phyloP scores from a whole-genome alignment of 2,329 filamentous ascomycete genomes.

The Calonectria naviculata region DNA sequence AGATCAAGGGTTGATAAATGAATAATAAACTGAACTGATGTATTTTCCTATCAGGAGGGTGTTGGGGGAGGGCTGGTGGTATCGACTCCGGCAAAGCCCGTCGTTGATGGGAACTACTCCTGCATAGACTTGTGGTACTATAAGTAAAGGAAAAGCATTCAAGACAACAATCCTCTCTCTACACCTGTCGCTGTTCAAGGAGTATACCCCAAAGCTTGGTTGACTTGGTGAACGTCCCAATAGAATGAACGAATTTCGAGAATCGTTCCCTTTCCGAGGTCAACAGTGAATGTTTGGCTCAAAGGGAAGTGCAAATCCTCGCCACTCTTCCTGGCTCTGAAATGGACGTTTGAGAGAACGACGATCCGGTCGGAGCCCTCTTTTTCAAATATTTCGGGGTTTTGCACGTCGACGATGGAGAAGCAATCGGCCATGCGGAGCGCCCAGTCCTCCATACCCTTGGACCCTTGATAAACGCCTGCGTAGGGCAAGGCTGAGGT shows the following conservation, averaged over 20 bases:
- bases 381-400: constrained; percentile 44
- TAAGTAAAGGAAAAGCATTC: no score
- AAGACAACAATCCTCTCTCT: no score
- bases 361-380: constrained; percentile 42
- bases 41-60: no score
- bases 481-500: constrained; percentile 48
- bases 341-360: constrained; percentile 38
- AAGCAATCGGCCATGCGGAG: constrained; percentile 42
- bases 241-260: constrained; percentile 47
- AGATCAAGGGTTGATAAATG: no score
- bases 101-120: no score
- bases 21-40: no score
- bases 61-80: no score
- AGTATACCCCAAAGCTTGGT: constrained; percentile 32
- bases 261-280: constrained; percentile 45
- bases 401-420: constrained; percentile 43
- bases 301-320: constrained; percentile 43
- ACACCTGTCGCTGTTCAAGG: background rate
- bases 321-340: constrained; percentile 45
- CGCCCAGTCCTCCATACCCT: constrained; percentile 46
- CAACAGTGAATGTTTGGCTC: constrained; percentile 45
- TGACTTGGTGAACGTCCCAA: constrained; percentile 46
- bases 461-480: constrained; percentile 43
- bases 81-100: no score
- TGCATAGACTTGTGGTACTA: no score